Evolutionary conservation across 2,329 filamentous ascomycete genomes (phyloP).

Genomic region (Amauroascus niger): DNA sequence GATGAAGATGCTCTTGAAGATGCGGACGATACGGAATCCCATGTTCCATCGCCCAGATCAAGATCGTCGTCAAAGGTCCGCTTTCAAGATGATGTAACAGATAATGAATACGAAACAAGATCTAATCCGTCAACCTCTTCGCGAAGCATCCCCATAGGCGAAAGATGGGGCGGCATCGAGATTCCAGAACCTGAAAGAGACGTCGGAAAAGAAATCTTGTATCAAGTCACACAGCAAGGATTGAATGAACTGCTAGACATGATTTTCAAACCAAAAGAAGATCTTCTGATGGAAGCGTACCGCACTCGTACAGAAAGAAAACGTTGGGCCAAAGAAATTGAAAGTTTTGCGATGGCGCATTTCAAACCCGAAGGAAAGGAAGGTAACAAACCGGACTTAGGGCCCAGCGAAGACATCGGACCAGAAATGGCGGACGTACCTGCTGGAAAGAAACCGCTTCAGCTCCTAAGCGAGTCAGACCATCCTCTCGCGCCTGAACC

Average conservation of each 20-base stretch:
- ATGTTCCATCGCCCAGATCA: slow-evolving; percentile 45
- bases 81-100: slow-evolving; percentile 59
- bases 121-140: slow-evolving; percentile 67
- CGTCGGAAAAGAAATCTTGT: slow-evolving; percentile 77
- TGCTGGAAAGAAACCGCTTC: slow-evolving; percentile 29
- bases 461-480: slow-evolving; percentile 36
- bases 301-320: slow-evolving; percentile 54
- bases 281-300: slow-evolving; percentile 59
- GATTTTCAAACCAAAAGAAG: slow-evolving; percentile 73
- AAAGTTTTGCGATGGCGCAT: slow-evolving; percentile 24
- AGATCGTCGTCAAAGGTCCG: slow-evolving; percentile 70
- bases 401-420: slow-evolving; percentile 21
- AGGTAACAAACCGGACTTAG: slow-evolving; percentile 15
- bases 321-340: slow-evolving; percentile 40
- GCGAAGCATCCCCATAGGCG: slow-evolving; percentile 53
- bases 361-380: neutral
- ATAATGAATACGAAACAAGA: slow-evolving; percentile 57
- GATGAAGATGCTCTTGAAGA: slow-evolving; percentile 44
- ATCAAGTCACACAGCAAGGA: slow-evolving; percentile 82
- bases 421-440: slow-evolving; percentile 4
- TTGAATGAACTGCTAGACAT: slow-evolving; percentile 87
- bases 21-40: slow-evolving; percentile 24
- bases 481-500: slow-evolving; percentile 27
- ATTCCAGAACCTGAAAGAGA: slow-evolving; percentile 73
- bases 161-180: slow-evolving; percentile 68